Conservation (phyloP, 176 grass and related monocot genomes). For the Paspalum notatum region DNA sequence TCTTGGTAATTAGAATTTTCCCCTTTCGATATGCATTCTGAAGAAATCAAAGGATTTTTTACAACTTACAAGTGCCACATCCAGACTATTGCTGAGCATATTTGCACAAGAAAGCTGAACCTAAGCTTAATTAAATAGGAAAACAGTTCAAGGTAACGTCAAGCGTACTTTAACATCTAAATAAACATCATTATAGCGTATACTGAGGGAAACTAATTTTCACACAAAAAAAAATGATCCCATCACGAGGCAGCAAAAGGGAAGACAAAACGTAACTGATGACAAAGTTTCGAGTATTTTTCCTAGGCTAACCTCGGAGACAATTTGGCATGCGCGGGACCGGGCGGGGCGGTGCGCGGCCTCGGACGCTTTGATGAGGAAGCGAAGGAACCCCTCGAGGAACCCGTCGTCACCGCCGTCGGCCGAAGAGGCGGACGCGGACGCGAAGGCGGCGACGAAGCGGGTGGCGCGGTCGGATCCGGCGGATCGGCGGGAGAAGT, state of each 20-base stretch:
- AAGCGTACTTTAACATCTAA: not conserved
- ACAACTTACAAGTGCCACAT: not conserved
- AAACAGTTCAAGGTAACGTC: not conserved
- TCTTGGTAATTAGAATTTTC: not conserved
- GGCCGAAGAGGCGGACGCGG: conserved; percentile 45
- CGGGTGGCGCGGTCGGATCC: conserved; percentile 63
- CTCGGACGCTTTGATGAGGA: conserved; percentile 61
- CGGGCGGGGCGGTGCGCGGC: conserved; percentile 62
- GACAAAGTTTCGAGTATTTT: not conserved
- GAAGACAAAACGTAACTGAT: not conserved
- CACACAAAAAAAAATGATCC: not conserved
- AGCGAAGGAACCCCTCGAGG: conserved; percentile 75
- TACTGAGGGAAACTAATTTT: not conserved
- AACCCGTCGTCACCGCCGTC: conserved; percentile 40
- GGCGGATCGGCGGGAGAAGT: conserved; percentile 48
- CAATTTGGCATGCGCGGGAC: conserved; percentile 76
- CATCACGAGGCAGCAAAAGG: not conserved
- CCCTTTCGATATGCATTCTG: not conserved
- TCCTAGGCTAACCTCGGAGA: conserved; percentile 59
- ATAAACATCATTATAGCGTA: not conserved
- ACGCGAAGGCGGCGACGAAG: conserved; percentile 63
- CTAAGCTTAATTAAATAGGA: not conserved
- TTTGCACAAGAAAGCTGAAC: not conserved
- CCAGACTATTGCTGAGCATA: not conserved
- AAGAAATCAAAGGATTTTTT: not conserved